Conservation (phyloP, 2,329 filamentous ascomycete genomes). For the Emmonsiellopsis sp. region DNA sequence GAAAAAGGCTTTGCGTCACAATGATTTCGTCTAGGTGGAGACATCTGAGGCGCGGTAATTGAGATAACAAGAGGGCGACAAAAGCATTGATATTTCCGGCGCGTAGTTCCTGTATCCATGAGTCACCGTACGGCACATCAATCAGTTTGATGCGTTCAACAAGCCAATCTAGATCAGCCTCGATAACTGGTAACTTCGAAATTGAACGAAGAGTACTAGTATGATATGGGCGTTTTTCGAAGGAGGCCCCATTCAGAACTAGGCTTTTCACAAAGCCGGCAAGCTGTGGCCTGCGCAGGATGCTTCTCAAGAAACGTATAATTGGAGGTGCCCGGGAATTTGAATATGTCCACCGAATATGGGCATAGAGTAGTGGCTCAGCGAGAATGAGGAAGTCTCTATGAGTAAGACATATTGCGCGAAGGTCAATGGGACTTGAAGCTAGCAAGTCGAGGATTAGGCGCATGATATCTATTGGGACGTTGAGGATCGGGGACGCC, state of each 20-base stretch:
- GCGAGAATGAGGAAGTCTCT: constrained; percentile 7
- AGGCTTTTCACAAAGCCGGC: constrained; percentile 10
- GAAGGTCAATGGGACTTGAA: constrained; percentile 5
- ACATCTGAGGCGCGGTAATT: constrained; percentile 9
- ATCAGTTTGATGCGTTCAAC: neutral
- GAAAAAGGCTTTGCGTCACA: neutral
- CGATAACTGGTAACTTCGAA: neutral
- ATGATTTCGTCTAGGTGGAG: constrained; percentile 8
- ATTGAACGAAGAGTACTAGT: too few relatives aligned
- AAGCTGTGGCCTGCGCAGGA: constrained; percentile 12
- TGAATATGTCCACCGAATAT: constrained; percentile 12
- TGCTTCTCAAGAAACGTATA: constrained; percentile 9
- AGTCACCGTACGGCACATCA: constrained; percentile 1
- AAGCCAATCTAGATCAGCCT: constrained; percentile 1
- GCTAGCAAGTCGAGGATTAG: constrained; percentile 13
- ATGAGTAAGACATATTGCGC: constrained; percentile 10
- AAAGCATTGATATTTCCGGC: constrained; percentile 12
- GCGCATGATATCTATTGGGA: constrained; percentile 10
- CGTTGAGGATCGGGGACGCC: constrained; percentile 1
- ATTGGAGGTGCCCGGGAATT: constrained; percentile 9
- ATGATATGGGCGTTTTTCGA: neutral
- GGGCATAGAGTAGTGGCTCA: constrained; percentile 14
- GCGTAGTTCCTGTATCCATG: constrained; percentile 12
- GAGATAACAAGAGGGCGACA: constrained; percentile 13
- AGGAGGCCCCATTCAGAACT: constrained; percentile 6